phyloP scores from a whole-genome alignment of 192 early-diverging fungal species.

The Backusella australiensis region DNA sequence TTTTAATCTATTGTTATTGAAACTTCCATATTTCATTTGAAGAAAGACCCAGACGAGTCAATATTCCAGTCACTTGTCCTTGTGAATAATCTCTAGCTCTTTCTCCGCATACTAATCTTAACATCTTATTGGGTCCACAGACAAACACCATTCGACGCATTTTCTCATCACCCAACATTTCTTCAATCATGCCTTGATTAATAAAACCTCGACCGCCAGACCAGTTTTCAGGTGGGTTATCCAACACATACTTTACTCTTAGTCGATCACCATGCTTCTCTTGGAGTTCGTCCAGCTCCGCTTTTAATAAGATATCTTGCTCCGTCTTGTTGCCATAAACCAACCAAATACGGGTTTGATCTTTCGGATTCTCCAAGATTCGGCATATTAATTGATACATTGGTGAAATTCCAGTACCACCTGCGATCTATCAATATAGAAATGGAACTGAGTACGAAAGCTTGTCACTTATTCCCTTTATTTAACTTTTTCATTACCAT shows the following conservation, averaged over 20 bases:
- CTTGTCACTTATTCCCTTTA: constrained; percentile 17
- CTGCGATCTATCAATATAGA: constrained; percentile 53
- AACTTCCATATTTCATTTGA: constrained; percentile 61
- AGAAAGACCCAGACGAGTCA: constrained; percentile 52
- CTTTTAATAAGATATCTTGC: constrained; percentile 52
- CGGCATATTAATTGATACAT: constrained; percentile 62
- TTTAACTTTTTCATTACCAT: constrained; percentile 40
- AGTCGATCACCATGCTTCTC: constrained; percentile 41
- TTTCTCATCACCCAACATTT: constrained; percentile 25
- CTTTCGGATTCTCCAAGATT: constrained; percentile 40
- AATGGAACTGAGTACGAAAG: background rate
- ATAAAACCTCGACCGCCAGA: constrained; percentile 29
- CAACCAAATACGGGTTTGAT: constrained; percentile 47
- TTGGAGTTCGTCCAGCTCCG: constrained; percentile 52
- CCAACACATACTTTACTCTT: constrained; percentile 48
- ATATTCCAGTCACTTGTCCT: constrained; percentile 54
- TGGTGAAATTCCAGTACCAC: constrained; percentile 80
- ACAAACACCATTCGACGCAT: constrained; percentile 49
- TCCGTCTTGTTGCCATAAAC: constrained; percentile 47
- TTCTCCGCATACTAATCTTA: constrained; percentile 52
- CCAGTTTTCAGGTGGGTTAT: constrained; percentile 34
- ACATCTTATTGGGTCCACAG: constrained; percentile 67
- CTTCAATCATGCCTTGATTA: constrained; percentile 35
- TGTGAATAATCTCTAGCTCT: constrained; percentile 48
- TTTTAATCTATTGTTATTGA: constrained; percentile 34